Evolutionary conservation across 2,329 filamentous ascomycete genomes (phyloP).

Genomic region (Fusarium sp.): DNA sequence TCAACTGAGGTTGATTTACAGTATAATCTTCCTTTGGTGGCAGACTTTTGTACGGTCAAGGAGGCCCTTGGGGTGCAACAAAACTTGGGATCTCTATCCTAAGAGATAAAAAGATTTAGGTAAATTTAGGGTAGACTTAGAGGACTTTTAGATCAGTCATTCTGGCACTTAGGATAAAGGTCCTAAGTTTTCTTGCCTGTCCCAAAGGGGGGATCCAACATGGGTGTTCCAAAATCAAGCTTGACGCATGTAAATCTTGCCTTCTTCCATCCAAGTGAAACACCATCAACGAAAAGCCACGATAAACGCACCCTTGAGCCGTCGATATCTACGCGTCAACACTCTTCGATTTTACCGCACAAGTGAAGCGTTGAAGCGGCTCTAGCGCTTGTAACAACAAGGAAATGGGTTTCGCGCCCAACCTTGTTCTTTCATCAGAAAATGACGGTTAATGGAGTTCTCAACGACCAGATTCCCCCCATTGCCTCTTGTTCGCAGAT

Average conservation of each 20-base stretch:
- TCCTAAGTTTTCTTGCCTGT: background rate
- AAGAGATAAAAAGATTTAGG: background rate
- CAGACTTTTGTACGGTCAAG: too few species aligned
- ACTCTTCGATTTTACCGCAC: background rate
- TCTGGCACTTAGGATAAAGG: background rate
- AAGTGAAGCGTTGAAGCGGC: background rate
- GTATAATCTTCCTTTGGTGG: too few species aligned
- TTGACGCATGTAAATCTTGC: slow-evolving; percentile 6
- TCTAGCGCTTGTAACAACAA: background rate
- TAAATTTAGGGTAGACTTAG: background rate
- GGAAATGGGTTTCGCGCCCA: background rate
- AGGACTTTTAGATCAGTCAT: background rate
- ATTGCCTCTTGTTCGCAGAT: background rate
- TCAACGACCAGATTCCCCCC: background rate
- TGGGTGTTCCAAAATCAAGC: slow-evolving; percentile 9
- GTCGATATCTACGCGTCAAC: slow-evolving; percentile 16
- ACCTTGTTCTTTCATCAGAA: background rate
- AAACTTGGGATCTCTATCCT: background rate
- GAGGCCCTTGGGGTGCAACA: background rate
- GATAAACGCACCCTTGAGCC: background rate
- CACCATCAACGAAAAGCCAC: background rate
- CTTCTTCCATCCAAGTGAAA: slow-evolving; percentile 17
- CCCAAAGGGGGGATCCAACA: background rate
- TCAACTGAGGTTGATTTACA: background rate
- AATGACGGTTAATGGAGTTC: background rate